These are phyloP conservation scores for Kazachstania sp. DNA, from an alignment of 1,139 yeast species.

Conservation along the genomic window DNA sequence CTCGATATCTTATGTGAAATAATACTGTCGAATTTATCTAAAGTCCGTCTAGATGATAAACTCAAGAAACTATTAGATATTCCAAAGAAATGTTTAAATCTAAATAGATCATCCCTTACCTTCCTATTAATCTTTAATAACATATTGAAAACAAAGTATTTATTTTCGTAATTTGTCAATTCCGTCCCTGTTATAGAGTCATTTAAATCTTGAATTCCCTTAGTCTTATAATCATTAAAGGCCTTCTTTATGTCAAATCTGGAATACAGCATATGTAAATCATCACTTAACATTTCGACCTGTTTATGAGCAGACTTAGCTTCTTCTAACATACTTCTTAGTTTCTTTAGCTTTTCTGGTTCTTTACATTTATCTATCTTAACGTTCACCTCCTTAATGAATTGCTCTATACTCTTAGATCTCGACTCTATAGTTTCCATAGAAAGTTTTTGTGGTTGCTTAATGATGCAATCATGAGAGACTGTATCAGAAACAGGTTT, in stretches of 20 bases:
- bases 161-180: slow-evolving; percentile 48
- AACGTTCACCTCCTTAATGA: slow-evolving; percentile 17
- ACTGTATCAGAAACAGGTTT: slow-evolving; percentile 39
- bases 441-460: slow-evolving; percentile 25
- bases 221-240: slow-evolving; percentile 9
- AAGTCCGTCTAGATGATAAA: slow-evolving; percentile 19
- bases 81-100: slow-evolving; percentile 53
- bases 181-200: background rate
- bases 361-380: slow-evolving; percentile 8
- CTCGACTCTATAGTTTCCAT: slow-evolving; percentile 20
- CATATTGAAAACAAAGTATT: slow-evolving; percentile 72
- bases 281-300: slow-evolving; percentile 37
- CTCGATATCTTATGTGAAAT: slow-evolving; percentile 11
- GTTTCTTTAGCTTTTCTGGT: slow-evolving; percentile 10
- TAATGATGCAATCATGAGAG: slow-evolving; percentile 61
- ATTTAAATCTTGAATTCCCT: slow-evolving; percentile 10
- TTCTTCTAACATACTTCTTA: slow-evolving; percentile 16
- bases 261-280: slow-evolving; percentile 11
- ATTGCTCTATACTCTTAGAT: slow-evolving; percentile 17
- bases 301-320: slow-evolving; percentile 25
- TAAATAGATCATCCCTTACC: slow-evolving; percentile 52
- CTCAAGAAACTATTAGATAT: slow-evolving; percentile 44
- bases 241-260: background rate
- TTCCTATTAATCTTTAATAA: slow-evolving; percentile 72
- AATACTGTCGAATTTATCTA: slow-evolving; percentile 20